Conservation (phyloP, 192 early-diverging fungal species). For the Coemansia sp. region DNA sequence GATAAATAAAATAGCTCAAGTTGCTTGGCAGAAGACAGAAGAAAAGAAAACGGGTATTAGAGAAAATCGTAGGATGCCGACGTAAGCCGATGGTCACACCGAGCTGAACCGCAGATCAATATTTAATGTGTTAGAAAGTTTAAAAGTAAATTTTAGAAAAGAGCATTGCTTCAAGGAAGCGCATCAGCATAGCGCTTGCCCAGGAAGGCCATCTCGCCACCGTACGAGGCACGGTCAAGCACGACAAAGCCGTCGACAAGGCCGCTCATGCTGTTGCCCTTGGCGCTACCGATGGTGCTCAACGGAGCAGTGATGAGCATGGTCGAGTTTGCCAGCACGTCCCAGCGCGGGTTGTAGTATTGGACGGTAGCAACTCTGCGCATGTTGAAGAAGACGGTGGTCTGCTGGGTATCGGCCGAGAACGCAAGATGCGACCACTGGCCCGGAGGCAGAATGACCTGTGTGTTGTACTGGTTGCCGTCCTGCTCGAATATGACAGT, state of each 20-base stretch:
- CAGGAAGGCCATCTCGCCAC: conserved; percentile 44
- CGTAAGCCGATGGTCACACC: too few relatives aligned
- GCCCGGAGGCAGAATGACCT: conserved; percentile 28
- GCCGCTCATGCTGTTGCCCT: conserved; percentile 38
- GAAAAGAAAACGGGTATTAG: too few relatives aligned
- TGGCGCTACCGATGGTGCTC: conserved; percentile 31
- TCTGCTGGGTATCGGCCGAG: conserved; percentile 30
- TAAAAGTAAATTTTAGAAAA: background rate
- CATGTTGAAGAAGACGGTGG: conserved; percentile 43
- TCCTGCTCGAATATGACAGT: conserved; percentile 42
- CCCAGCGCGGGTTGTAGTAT: conserved; percentile 43
- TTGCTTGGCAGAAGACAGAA: too few relatives aligned
- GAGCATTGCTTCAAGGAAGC: conserved; percentile 22
- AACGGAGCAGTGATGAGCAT: conserved; percentile 34
- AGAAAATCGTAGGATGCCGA: too few relatives aligned
- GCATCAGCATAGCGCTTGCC: conserved; percentile 39
- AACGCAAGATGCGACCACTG: conserved; percentile 45
- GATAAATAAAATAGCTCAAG: too few relatives aligned
- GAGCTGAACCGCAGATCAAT: too few relatives aligned
- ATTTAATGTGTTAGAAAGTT: background rate
- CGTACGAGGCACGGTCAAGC: conserved; percentile 26
- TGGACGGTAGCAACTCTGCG: conserved; percentile 26
- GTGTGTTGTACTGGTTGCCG: conserved; percentile 39
- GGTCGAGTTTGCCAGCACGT: conserved; percentile 36
- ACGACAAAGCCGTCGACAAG: conserved; percentile 41